phyloP scores from a whole-genome alignment of 1,139 yeast genomes.

The Suhomyces kunorum region DNA sequence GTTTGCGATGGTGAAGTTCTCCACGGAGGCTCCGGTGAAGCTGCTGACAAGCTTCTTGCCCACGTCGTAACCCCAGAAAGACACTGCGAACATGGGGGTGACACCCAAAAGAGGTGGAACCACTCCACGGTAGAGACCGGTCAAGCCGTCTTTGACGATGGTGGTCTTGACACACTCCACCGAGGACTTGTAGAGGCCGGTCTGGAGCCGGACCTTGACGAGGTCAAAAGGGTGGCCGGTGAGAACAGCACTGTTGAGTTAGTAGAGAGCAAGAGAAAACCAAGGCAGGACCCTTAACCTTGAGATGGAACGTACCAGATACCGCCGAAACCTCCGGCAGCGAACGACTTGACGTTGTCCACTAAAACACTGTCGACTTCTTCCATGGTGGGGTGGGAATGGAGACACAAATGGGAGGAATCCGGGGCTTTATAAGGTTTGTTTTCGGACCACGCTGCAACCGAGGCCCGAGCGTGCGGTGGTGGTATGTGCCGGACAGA shows the following conservation, averaged over 20 bases:
- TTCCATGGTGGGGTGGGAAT: constrained; percentile 36
- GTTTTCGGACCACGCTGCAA: constrained; percentile 7
- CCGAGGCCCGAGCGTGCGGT: constrained; percentile 12
- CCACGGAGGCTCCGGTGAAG: constrained; percentile 40
- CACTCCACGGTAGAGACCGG: constrained; percentile 85
- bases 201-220: constrained; percentile 87
- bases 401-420: constrained; percentile 1
- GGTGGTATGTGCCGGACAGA: constrained; percentile 4
- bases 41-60: constrained; percentile 74
- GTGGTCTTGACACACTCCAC: constrained; percentile 69
- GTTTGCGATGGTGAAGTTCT: constrained; percentile 61
- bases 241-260: constrained; percentile 65
- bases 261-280: constrained; percentile 7
- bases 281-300: no score
- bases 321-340: constrained; percentile 79
- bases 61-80: constrained; percentile 97
- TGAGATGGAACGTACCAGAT: constrained; percentile 46
- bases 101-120: constrained; percentile 91
- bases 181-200: constrained; percentile 64
- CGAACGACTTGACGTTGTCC: constrained; percentile 71
- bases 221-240: constrained; percentile 97
- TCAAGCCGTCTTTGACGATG: constrained; percentile 66
- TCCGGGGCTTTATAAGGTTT: constrained; percentile 15
- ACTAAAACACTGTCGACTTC: constrained; percentile 51
- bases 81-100: constrained; percentile 97